Evolutionary conservation across 1,139 yeast genomes (phyloP), one percentile per base, ranked within the genome.

Genomic region (Hemisphaericaspora lyxosophila): DNA sequence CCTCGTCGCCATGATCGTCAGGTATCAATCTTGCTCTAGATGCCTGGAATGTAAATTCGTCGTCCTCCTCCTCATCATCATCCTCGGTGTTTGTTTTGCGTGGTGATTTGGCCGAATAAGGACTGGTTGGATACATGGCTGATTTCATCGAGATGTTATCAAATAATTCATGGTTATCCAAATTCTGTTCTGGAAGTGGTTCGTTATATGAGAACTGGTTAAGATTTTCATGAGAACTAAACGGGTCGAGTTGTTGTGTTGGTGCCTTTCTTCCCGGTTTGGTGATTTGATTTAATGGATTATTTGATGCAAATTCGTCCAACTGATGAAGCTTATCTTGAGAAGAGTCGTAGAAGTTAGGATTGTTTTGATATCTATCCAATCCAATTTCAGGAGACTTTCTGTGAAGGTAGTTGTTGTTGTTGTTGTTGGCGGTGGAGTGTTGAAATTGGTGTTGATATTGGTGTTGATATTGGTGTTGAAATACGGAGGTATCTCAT

Each of bases 71-170:
- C 4, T 2, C 9, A 5, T 25, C 31, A 15, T 30, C 33, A 18
- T 18, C 25, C 14, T 28, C 31, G n/a, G 17, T 28, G 34, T 25
- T 33, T 12, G 34, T 46, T 11, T 8, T 27, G 20, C 5, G 16
- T 25, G 5, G 7, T 24, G 26, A 23, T 13, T 8, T 25, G 8
- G 4, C 14, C 6, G 23, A 33, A 16, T 27, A 27, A 16, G 30
- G 30, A 15, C 30, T 27, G 3, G 6, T 15, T 8, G 20, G 23
- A 20, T 20, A 20, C 5, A 20, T 4, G 4, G 5, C 23, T 20
- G 23, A 20, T 20, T 20, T 20, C 11, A 20, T 20, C 23, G 23
- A 20, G 23, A 11, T 8, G 5, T 8, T 4, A 20, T 20, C n/a
- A n/a, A n/a, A n/a, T n/a, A n/a, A n/a, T n/a, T n/a, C n/a, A 4